Percentiles rank a stretch among this genome's conserved stretches.
Evolutionary conservation across 805 yeast genomes (phyloP).

Genomic region (Kuraishia hungarica): DNA sequence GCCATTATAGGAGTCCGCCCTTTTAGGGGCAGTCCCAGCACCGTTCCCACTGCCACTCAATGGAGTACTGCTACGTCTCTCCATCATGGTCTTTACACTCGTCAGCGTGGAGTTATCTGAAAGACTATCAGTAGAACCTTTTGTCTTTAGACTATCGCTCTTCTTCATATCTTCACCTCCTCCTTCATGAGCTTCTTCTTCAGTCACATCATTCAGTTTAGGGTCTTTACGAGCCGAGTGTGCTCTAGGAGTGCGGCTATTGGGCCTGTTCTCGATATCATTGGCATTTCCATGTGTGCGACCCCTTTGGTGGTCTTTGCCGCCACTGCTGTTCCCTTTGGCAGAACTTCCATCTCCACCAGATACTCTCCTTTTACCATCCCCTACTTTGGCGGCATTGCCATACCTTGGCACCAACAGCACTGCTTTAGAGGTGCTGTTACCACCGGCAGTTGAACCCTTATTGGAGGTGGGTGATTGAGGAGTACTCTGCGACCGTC

Average conservation of each 20-base stretch:
- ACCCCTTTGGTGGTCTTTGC: background rate
- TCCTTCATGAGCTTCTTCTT: background rate
- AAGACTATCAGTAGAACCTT: background rate
- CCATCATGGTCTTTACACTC: background rate
- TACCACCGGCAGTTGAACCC: constrained; percentile 1
- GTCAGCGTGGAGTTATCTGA: background rate
- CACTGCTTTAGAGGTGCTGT: constrained; percentile 1
- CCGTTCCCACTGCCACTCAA: background rate
- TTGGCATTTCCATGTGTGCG: background rate
- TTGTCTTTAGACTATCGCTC: background rate
- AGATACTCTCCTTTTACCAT: background rate
- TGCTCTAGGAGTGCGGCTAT: background rate
- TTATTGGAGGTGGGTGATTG: constrained; percentile 3
- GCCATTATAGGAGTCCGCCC: too few species aligned
- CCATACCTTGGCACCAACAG: constrained; percentile 2
- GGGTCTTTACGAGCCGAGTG: background rate
- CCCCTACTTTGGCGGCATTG: background rate
- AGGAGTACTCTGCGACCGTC: constrained; percentile 8
- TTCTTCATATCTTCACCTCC: background rate
- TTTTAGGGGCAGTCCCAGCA: too few species aligned
- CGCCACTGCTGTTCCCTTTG: background rate
- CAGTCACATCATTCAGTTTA: background rate
- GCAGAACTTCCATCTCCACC: background rate
- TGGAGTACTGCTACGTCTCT: background rate
- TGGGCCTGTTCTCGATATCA: background rate